These are phyloP conservation scores for Oryza meridionalis DNA, from an alignment of 176 grass and related monocot species.

Conservation along the genomic window DNA sequence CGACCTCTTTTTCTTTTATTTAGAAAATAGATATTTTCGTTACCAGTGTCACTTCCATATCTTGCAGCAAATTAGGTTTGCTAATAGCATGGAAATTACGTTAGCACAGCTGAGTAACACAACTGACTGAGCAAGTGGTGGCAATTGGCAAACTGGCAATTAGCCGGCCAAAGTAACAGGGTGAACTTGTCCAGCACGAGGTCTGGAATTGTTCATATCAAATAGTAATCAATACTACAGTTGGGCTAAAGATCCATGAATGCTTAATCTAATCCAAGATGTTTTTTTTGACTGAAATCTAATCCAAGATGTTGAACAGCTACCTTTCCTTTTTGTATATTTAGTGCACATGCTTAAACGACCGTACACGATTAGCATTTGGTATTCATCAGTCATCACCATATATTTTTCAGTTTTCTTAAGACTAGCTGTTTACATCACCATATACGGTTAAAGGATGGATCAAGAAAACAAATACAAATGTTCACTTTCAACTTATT, in stretches of 20 bases:
- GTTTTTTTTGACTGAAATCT: not conserved
- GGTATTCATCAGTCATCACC: not conserved
- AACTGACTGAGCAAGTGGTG: not conserved
- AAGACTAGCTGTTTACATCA: not conserved
- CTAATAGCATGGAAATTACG: not conserved
- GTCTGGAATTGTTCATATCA: not conserved
- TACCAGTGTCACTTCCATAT: not conserved
- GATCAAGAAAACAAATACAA: not conserved
- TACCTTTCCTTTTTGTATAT: not conserved
- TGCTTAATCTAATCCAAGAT: not conserved
- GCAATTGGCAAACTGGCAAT: not conserved
- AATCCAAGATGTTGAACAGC: conserved; percentile 13
- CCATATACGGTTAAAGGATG: not conserved
- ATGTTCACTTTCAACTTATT: not conserved
- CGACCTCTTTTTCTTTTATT: too few relatives aligned
- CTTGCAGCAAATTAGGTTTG: not conserved
- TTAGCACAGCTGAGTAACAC: not conserved
- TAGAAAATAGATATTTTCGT: not conserved
- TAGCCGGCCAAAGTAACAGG: not conserved
- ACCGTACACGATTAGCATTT: not conserved
- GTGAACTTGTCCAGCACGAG: not conserved
- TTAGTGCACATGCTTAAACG: not conserved
- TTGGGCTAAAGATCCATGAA: not conserved
- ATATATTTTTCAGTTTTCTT: not conserved
- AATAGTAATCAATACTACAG: not conserved